Evolutionary conservation across 2,329 filamentous ascomycete species (phyloP).

Genomic region (Daldinia eschscholtzii): DNA sequence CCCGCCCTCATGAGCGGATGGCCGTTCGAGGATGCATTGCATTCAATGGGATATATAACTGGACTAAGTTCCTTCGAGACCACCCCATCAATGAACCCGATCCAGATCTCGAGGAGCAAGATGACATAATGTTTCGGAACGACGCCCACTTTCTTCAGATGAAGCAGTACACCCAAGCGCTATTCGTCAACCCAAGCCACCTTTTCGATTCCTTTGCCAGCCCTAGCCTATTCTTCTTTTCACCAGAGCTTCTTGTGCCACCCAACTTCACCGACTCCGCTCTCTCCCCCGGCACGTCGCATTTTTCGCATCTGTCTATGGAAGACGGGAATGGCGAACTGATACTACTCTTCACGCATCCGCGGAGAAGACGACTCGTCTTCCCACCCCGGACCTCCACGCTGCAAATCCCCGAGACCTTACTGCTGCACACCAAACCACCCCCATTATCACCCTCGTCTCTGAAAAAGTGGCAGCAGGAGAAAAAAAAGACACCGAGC

Average conservation of each 20-base stretch:
- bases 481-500: conserved; percentile 31
- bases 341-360: not conserved
- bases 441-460: conserved; percentile 40
- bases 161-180: conserved; percentile 52
- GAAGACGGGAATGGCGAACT: conserved; percentile 1
- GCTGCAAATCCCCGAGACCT: conserved; percentile 62
- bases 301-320: conserved; percentile 2
- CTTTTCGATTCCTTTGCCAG: conserved; percentile 73
- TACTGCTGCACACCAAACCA: conserved; percentile 61
- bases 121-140: conserved; percentile 42
- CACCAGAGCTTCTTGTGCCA: conserved; percentile 62
- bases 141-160: conserved; percentile 56
- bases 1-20: conserved; percentile 58
- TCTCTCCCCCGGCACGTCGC: conserved; percentile 44
- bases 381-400: conserved; percentile 64
- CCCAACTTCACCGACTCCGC: conserved; percentile 58
- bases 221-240: conserved; percentile 69
- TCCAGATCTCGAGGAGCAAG: conserved; percentile 34
- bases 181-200: conserved; percentile 64
- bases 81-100: conserved; percentile 59
- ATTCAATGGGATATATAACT: conserved; percentile 74
- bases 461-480: conserved; percentile 11
- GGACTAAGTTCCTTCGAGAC: conserved; percentile 70
- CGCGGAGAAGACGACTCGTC: conserved; percentile 53
- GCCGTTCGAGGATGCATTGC: conserved; percentile 66